Conservation (phyloP, 306 rosid genomes). For the Begonia peltatifolia region DNA sequence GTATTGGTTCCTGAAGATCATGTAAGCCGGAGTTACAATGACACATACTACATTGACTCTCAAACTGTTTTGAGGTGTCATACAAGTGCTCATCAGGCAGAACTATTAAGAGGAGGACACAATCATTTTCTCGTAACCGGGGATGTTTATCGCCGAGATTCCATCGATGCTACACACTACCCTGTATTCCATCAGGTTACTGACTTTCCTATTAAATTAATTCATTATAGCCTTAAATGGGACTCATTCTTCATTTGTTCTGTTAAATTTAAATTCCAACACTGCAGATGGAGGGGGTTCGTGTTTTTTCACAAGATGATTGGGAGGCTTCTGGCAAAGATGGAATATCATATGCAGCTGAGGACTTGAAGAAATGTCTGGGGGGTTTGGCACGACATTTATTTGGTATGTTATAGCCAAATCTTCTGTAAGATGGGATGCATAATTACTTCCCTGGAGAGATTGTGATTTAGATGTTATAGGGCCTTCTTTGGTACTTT, state of each 20-base stretch:
- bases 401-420: constrained; percentile 52
- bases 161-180: constrained; percentile 96
- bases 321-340: constrained; percentile 70
- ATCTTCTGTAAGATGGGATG: neutral
- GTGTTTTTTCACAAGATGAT: constrained; percentile 61
- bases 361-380: constrained; percentile 81
- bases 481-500: neutral
- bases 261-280: constrained; percentile 8
- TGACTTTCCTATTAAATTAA: no score
- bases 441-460: constrained; percentile 7
- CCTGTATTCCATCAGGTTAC: constrained; percentile 91
- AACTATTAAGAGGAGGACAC: constrained; percentile 61
- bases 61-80: constrained; percentile 89
- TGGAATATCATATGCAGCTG: constrained; percentile 66
- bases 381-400: constrained; percentile 89
- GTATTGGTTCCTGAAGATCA: constrained; percentile 95
- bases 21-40: constrained; percentile 88
- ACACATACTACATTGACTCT: constrained; percentile 71
- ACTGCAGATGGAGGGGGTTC: constrained; percentile 90
- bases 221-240: neutral
- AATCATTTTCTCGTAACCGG: constrained; percentile 96
- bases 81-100: constrained; percentile 98
- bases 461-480: neutral
- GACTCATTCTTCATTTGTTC: constrained; percentile 8
- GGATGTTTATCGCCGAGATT: constrained; percentile 95